Evolutionary conservation across 768 basidiomycete genomes (phyloP).

Genomic region (Multifurca ochricompacta): DNA sequence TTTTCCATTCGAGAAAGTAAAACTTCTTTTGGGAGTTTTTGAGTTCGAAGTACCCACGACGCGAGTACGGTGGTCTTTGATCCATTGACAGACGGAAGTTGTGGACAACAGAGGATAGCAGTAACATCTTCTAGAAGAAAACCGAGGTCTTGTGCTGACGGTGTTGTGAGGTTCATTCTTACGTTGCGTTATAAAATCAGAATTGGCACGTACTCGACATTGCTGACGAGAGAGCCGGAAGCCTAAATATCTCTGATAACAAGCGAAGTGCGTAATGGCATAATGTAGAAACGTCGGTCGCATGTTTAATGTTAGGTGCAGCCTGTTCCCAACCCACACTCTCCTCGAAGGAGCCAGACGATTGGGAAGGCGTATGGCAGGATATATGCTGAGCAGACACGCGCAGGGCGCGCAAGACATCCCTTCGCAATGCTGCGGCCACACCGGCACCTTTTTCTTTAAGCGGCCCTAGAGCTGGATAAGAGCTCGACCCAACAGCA

Average conservation of each 20-base stretch:
- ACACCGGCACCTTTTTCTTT: neutral
- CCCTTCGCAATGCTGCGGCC: conserved; percentile 6
- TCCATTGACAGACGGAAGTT: neutral
- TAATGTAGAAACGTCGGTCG: neutral
- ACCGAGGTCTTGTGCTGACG: conserved; percentile 6
- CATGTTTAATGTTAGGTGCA: neutral
- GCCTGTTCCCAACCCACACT: neutral
- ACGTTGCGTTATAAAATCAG: neutral
- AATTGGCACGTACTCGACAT: conserved; percentile 5
- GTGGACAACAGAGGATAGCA: neutral
- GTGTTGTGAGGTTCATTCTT: neutral
- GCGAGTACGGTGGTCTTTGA: conserved; percentile 7
- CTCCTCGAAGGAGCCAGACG: neutral
- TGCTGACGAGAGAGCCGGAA: conserved; percentile 4
- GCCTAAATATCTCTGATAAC: conserved; percentile 14
- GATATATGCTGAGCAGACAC: neutral
- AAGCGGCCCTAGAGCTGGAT: conserved; percentile 5
- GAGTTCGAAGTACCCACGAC: conserved; percentile 11
- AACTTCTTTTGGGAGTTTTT: conserved; percentile 7
- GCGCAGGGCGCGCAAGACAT: neutral
- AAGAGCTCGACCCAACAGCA: neutral
- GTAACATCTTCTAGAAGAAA: conserved; percentile 9
- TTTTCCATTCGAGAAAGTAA: conserved; percentile 7
- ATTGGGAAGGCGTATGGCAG: neutral
- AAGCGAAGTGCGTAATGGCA: conserved; percentile 12